phyloP scores from a whole-genome alignment of 2,329 filamentous ascomycete species.

The Tolypocladium tundrense region DNA sequence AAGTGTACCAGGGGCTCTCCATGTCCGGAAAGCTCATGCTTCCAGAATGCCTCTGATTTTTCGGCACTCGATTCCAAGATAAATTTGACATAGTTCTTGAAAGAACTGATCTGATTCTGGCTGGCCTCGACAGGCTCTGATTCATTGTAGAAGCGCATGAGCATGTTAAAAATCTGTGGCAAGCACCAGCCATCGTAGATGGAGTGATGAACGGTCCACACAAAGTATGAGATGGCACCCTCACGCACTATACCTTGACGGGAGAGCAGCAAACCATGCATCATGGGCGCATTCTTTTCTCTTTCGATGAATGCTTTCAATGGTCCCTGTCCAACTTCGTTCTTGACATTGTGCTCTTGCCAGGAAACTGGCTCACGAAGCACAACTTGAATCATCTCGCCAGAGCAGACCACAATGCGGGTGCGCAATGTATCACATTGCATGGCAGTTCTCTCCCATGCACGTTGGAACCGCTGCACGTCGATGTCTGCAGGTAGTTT shows the following conservation, averaged over 20 bases:
- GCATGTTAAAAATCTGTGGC: background rate
- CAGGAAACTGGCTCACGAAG: background rate
- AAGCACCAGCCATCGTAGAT: conserved; percentile 1
- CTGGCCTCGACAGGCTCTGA: too few species aligned
- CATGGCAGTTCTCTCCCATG: conserved; percentile 12
- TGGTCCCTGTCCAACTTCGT: background rate
- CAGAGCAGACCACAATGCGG: background rate
- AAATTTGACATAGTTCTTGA: background rate
- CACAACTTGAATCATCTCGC: background rate
- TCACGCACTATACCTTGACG: background rate
- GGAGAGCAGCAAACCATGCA: background rate
- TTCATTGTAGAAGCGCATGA: background rate
- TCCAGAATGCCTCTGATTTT: background rate
- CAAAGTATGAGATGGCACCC: background rate
- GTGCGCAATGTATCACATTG: background rate
- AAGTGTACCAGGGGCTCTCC: background rate
- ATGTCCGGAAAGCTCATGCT: background rate
- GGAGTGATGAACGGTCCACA: background rate
- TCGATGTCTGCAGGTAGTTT: conserved; percentile 10
- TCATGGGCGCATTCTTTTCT: background rate
- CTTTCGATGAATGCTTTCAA: background rate
- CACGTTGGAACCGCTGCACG: conserved; percentile 13
- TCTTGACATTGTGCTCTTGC: background rate
- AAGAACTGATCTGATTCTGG: background rate
- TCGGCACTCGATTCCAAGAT: background rate